Evolutionary conservation across 1,284 basidiomycete genomes (phyloP).

Genomic region (Trichosporon inkin): DNA sequence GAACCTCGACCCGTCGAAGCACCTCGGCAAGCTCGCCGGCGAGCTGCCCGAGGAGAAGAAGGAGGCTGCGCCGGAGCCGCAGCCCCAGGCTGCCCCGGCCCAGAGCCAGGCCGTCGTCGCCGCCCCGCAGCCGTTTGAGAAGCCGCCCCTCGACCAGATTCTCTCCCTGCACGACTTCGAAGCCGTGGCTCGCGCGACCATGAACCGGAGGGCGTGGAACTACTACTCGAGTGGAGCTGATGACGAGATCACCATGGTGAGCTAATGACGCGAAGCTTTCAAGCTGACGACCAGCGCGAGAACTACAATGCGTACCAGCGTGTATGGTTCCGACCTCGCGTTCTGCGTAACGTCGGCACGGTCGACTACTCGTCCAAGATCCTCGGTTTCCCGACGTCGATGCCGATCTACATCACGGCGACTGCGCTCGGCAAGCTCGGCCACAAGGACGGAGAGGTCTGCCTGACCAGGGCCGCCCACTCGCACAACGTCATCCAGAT

Average conservation of each 20-base stretch:
- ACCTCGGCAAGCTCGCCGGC: slow-evolving; percentile 15
- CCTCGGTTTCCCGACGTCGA: slow-evolving; percentile 64
- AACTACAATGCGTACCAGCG: slow-evolving; percentile 83
- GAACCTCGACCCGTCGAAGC: slow-evolving; percentile 56
- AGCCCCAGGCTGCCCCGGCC: not conserved
- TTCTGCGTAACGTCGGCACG: slow-evolving; percentile 70
- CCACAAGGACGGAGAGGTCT: slow-evolving; percentile 89
- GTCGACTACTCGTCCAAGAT: slow-evolving; percentile 84
- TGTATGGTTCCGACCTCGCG: slow-evolving; percentile 90
- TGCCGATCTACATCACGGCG: slow-evolving; percentile 73
- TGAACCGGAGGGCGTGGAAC: slow-evolving; percentile 79
- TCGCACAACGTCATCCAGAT: slow-evolving; percentile 80
- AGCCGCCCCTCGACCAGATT: slow-evolving; percentile 68
- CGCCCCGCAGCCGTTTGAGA: slow-evolving; percentile 39
- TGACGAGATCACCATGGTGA: slow-evolving; percentile 71
- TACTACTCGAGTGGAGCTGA: slow-evolving; percentile 84
- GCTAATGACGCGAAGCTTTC: slow-evolving; percentile 10
- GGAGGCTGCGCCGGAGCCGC: slow-evolving; percentile 46
- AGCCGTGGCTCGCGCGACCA: slow-evolving; percentile 67
- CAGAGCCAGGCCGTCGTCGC: slow-evolving; percentile 7
- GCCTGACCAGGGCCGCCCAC: slow-evolving; percentile 76
- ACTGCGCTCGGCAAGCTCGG: slow-evolving; percentile 68
- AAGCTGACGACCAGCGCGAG: slow-evolving; percentile 57
- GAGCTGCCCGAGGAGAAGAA: slow-evolving; percentile 19
- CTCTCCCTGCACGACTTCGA: slow-evolving; percentile 90